These are phyloP conservation scores for Talaromyces islandicus DNA, from an alignment of 2,329 filamentous ascomycete genomes.

Conservation along the genomic window DNA sequence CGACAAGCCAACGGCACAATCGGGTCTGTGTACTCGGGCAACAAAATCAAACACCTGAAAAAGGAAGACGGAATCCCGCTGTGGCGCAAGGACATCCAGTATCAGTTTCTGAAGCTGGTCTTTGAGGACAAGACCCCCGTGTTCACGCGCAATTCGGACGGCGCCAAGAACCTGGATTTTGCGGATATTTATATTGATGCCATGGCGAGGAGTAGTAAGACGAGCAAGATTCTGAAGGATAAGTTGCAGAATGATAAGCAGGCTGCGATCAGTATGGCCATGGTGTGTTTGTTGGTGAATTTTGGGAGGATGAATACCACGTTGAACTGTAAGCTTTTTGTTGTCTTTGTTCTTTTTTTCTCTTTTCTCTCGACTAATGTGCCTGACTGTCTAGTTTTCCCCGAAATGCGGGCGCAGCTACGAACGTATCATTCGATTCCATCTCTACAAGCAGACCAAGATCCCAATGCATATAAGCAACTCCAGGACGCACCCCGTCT, in stretches of 20 bases:
- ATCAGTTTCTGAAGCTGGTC: slow-evolving; percentile 57
- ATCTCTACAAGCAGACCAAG: slow-evolving; percentile 88
- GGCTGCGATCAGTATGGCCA: slow-evolving; percentile 95
- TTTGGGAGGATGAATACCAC: slow-evolving; percentile 99
- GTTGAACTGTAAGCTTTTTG: slow-evolving; percentile 67
- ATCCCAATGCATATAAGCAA: slow-evolving; percentile 94
- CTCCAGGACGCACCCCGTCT: slow-evolving; percentile 91
- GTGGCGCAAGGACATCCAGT: slow-evolving; percentile 63
- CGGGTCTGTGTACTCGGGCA: slow-evolving; percentile 61
- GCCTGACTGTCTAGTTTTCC: slow-evolving; percentile 66
- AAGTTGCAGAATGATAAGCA: slow-evolving; percentile 89
- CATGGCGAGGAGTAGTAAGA: slow-evolving; percentile 98
- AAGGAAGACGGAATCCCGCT: slow-evolving; percentile 62
- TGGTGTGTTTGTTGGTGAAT: slow-evolving; percentile 97
- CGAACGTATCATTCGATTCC: slow-evolving; percentile 98
- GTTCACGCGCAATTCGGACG: slow-evolving; percentile 90
- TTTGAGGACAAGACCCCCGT: slow-evolving; percentile 59
- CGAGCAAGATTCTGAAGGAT: slow-evolving; percentile 95
- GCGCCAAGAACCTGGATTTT: slow-evolving; percentile 67
- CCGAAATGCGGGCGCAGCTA: slow-evolving; percentile 96
- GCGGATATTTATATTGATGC: slow-evolving; percentile 97
- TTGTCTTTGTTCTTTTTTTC: neutral
- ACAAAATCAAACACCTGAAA: slow-evolving; percentile 62
- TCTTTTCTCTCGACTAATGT: neutral
- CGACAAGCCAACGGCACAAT: slow-evolving; percentile 61